Evolutionary conservation across 164 flowering plant genomes (phyloP), one percentile per base, ranked within the genome.

Genomic region (Vitis rotundifolia): DNA sequence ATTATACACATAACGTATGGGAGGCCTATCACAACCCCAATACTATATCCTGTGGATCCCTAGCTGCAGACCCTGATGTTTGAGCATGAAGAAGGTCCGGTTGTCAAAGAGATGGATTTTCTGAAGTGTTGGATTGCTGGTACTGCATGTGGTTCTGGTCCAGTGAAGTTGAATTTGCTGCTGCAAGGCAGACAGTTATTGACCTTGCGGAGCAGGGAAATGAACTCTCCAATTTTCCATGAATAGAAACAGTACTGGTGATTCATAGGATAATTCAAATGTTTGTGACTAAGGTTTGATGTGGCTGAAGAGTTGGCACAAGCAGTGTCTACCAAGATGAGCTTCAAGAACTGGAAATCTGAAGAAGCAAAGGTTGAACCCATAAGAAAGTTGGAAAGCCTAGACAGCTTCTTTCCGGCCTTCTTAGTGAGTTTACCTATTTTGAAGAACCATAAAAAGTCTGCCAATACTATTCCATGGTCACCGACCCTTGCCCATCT

Each of bases 321-420:
- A 22, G 26, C 26, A 22, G 26, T 22, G 26, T 22, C 26, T 22
- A 22, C 26, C 26, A 22, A 22, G 26, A 22, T 22, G 26, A 22
- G 26, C 26, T 22, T 22, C 26, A 22, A 22, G 26, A 22, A 22
- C 26, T 22, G 26, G 26, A 22, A 22, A 22, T 22, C 26, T 22
- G 26, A 22, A 22, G 26, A 22, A 22, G 26, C 26, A 22, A 22
- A 22, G 44, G 44, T 31, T 4, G 44, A 31, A 96, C 98, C 37
- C 97, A 91, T 77, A 96, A 89, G 82, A 96, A 96, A 77, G 92
- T 92, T 77, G 97, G 90, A 76, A 96, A 91, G 87, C 94, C 93
- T 66, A 85, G 98, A 69, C 99, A 93, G 64, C 94, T 93, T 68
- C 95, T 96, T 61, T 89, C 95, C 76, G 99, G 99, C 61, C 93